Base-by-base conservation (phyloP, 2,329 filamentous ascomycete genomes). In the Akanthomyces muscarius region DNA sequence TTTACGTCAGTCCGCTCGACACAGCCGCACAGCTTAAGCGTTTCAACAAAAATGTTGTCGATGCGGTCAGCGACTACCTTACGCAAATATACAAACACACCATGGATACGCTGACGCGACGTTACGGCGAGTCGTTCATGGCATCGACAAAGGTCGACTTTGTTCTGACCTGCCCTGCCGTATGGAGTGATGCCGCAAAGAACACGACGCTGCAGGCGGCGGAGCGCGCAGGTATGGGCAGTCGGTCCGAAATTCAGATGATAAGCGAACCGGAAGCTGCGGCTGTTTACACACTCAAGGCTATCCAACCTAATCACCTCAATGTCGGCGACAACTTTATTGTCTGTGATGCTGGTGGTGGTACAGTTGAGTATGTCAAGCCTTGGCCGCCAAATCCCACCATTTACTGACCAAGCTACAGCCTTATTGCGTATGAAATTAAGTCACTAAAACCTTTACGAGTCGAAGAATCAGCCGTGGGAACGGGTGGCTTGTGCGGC, bases 131-230 rank as follows among this genome's bases (percentile, higher is more conserved):
- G 75, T 87, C 86, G 0, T 93, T 94, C 70, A 91, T 93, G 86
- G 83, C 84, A 7, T 86, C 84, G 8, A 92, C 89, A 5, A 87
- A 86, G 69, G 86, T 92, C 45, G 87, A 93, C 65, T 93, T 91
- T 69, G 89, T 94, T 55, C 80, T 95, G 62, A 94, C 90, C 0
- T 91, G 90, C 58, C 91, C 91, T 8, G 91, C 91, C 8, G 89
- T 94, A 8, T 95, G 91, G 91, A 91, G 87, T 28, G 91, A 95
- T 72, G 85, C 89, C 0, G 91, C 90, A n/a, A 94, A 93, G 77
- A 90, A 92, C 73, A 90, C 89, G 6, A 94, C 90, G 2, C 75
- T 92, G 55, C 85, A 89, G 71, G 91, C 90, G 6, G 90, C 90
- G 13, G 88, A 92, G 76, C 80, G 86, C 63, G 91, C 90, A 0